Conservation (phyloP, 1,284 basidiomycete genomes). For the Naganishia cerealis region DNA sequence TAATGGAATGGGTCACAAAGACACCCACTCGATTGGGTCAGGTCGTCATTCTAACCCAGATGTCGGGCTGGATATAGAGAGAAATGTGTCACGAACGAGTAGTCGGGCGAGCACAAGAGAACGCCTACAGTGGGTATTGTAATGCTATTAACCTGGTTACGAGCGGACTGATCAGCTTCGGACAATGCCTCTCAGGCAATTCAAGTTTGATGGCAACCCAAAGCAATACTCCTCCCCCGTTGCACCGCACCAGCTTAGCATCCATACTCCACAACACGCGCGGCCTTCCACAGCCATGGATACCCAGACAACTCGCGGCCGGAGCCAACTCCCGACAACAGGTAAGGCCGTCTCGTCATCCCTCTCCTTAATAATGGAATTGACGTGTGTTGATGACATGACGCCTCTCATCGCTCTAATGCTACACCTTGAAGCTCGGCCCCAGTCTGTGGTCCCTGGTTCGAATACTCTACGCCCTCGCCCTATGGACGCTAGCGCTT, state of each 20-base stretch:
- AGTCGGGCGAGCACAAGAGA: slow-evolving; percentile 19
- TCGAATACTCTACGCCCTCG: background rate
- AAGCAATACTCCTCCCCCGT: slow-evolving; percentile 4
- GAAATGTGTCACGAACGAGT: slow-evolving; percentile 17
- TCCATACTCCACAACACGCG: background rate
- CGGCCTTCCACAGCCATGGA: slow-evolving; percentile 22
- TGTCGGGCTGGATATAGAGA: slow-evolving; percentile 1
- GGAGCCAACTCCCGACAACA: background rate
- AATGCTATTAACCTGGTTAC: background rate
- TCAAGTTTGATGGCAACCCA: slow-evolving; percentile 18
- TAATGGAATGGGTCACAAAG: background rate
- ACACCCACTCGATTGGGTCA: background rate
- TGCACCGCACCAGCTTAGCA: background rate
- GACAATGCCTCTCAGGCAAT: background rate
- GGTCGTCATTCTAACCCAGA: slow-evolving; percentile 1
- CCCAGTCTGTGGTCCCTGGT: slow-evolving; percentile 2
- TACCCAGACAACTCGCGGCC: background rate
- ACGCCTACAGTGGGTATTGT: slow-evolving; percentile 11
- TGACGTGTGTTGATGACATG: background rate
- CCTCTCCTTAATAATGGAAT: background rate
- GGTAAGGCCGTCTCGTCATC: background rate
- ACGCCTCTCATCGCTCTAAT: background rate
- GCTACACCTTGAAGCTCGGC: background rate
- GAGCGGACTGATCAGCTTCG: background rate
- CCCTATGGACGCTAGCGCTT: background rate